Evolutionary conservation across 1,139 yeast species (phyloP).

Genomic region (Ogataea hybrid): DNA sequence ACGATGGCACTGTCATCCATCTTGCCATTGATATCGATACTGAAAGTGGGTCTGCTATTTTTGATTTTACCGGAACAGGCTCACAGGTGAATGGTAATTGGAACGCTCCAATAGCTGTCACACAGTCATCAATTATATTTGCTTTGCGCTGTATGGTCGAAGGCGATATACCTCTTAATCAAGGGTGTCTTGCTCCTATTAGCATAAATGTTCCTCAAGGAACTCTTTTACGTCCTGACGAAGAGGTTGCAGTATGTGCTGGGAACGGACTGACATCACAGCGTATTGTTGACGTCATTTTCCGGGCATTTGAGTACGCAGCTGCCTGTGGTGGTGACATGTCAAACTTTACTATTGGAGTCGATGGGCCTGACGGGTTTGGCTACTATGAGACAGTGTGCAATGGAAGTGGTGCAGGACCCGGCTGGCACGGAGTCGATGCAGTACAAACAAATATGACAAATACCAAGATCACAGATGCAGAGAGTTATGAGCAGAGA

Average conservation of each 20-base stretch:
- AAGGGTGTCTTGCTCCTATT: slow-evolving; percentile 41
- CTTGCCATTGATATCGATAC: slow-evolving; percentile 35
- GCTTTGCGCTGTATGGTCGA: slow-evolving; percentile 39
- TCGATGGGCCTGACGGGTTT: slow-evolving; percentile 45
- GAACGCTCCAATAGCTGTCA: slow-evolving; percentile 41
- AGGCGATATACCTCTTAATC: slow-evolving; percentile 40
- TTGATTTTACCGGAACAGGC: slow-evolving; percentile 52
- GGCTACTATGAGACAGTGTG: slow-evolving; percentile 74
- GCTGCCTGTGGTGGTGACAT: slow-evolving; percentile 49
- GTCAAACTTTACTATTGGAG: slow-evolving; percentile 66
- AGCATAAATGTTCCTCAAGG: slow-evolving; percentile 37
- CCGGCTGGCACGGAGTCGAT: slow-evolving; percentile 11
- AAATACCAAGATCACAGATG: slow-evolving; percentile 37
- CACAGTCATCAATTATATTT: slow-evolving; percentile 39
- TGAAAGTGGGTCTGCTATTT: slow-evolving; percentile 33
- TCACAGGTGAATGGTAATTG: slow-evolving; percentile 37
- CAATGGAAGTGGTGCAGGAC: slow-evolving; percentile 42
- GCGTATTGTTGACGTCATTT: slow-evolving; percentile 37
- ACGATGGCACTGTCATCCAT: slow-evolving; percentile 31
- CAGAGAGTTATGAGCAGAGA: slow-evolving; percentile 33
- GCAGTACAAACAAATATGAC: slow-evolving; percentile 14
- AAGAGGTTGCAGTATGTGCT: slow-evolving; percentile 50
- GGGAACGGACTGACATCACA: slow-evolving; percentile 42
- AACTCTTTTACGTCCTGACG: slow-evolving; percentile 37
- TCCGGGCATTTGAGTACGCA: slow-evolving; percentile 38